These are phyloP conservation scores for Leccinum subgranulosum DNA, from an alignment of 768 basidiomycete species.

Conservation along the genomic window DNA sequence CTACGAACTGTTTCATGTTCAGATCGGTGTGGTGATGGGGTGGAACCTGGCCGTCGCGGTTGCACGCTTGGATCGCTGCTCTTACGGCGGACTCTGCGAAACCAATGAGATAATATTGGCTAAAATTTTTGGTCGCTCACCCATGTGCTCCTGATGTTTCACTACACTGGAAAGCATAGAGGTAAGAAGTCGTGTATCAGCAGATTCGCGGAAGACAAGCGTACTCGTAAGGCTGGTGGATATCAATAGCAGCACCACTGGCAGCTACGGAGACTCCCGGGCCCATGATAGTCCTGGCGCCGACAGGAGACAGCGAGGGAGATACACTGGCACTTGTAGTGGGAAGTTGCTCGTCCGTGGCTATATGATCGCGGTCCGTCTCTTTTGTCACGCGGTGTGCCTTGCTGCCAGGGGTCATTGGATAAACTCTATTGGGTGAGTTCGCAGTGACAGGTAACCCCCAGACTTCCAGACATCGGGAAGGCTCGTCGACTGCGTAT, in stretches of 20 bases:
- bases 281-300: too few species aligned
- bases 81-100: neutral
- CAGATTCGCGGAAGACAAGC: neutral
- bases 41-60: neutral
- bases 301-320: too few species aligned
- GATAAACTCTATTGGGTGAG: too few species aligned
- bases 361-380: too few species aligned
- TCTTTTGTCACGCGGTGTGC: too few species aligned
- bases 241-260: too few species aligned
- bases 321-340: too few species aligned
- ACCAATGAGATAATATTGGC: neutral
- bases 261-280: too few species aligned
- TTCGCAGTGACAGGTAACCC: neutral
- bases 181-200: constrained; percentile 21
- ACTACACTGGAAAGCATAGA: constrained; percentile 7
- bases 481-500: constrained; percentile 53
- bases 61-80: neutral
- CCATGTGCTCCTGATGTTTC: constrained; percentile 37
- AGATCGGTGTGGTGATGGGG: constrained; percentile 9
- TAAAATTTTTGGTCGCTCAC: constrained; percentile 21
- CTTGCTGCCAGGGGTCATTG: too few species aligned
- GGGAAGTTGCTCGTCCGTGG: too few species aligned
- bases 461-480: constrained; percentile 32
- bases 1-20: too few species aligned
- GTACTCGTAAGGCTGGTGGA: neutral